Conservation (phyloP, 2,329 filamentous ascomycete species). For the Diaporthe eres region DNA sequence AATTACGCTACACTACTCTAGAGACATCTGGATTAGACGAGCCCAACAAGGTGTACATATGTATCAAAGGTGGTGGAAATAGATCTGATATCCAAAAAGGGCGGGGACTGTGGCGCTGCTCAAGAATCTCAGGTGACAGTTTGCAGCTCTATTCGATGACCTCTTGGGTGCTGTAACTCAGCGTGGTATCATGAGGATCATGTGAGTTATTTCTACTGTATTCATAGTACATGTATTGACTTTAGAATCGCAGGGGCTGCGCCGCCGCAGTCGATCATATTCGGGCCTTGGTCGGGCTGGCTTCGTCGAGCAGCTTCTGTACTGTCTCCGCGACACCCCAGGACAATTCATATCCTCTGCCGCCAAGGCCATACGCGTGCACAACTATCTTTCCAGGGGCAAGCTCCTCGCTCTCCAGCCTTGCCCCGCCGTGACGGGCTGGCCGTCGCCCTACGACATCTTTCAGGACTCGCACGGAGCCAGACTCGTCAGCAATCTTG, state of each 20-base stretch:
- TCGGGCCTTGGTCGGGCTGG: conserved; percentile 38
- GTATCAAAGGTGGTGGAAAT: not conserved
- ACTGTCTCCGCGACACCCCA: conserved; percentile 63
- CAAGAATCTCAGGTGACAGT: not conserved
- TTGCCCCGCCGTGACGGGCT: conserved; percentile 50
- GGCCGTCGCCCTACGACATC: conserved; percentile 51
- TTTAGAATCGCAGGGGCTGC: not conserved
- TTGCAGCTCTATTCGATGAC: not conserved
- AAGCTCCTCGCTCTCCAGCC: conserved; percentile 60
- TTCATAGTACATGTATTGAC: not conserved
- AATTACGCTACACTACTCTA: conserved; percentile 25
- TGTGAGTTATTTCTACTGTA: not conserved
- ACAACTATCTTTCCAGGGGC: conserved; percentile 49
- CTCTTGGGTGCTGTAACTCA: too few relatives aligned
- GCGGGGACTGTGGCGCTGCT: not conserved
- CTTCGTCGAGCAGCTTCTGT: conserved; percentile 51
- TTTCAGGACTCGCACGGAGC: conserved; percentile 45
- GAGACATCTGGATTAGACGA: conserved; percentile 2
- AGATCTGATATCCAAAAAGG: conserved; percentile 19
- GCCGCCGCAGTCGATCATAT: conserved; percentile 8
- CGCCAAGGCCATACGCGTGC: conserved; percentile 65
- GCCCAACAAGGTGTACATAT: conserved; percentile 3
- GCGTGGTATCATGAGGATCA: not conserved
- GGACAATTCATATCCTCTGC: conserved; percentile 64
- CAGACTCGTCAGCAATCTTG: conserved; percentile 47